A percentile compares a stretch with the other conserved stretches of the same genome.
These are phyloP conservation scores for Tetracentron sinense DNA, from an alignment of 164 flowering plant genomes.

Conservation along the genomic window DNA sequence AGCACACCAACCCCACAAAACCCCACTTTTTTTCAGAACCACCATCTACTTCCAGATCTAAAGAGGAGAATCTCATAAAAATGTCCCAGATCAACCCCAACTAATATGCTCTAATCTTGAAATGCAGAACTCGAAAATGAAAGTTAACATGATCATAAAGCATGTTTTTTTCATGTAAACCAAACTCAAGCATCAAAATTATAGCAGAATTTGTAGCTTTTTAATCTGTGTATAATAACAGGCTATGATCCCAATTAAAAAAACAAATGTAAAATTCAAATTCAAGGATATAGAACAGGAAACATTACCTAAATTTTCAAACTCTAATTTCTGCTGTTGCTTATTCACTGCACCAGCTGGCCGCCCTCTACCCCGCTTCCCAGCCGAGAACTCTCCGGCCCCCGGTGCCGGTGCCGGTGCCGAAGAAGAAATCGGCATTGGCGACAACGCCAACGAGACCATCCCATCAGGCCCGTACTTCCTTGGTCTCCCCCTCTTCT, in stretches of 20 bases:
- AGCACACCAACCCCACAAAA: conserved; percentile 32
- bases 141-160: conserved; percentile 2
- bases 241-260: neutral
- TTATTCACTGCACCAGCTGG: conserved; percentile 50
- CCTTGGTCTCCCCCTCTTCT: conserved; percentile 95
- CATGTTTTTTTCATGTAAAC: conserved; percentile 1
- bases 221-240: neutral
- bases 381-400: conserved; percentile 62
- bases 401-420: conserved; percentile 65
- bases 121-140: neutral
- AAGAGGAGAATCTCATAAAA: conserved; percentile 26
- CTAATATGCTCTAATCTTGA: conserved; percentile 11
- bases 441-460: conserved; percentile 55
- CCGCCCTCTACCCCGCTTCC: conserved; percentile 64
- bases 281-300: neutral
- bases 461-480: conserved; percentile 74
- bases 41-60: conserved; percentile 38
- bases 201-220: neutral
- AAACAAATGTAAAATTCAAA: conserved; percentile 1
- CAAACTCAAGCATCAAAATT: conserved; percentile 5
- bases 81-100: conserved; percentile 47
- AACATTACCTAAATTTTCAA: conserved; percentile 50
- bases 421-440: conserved; percentile 75
- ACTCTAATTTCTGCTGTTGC: conserved; percentile 37
- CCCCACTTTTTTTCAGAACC: conserved; percentile 20